phyloP scores from a whole-genome alignment of 2,329 filamentous ascomycete species.

The Colletotrichum echinochloae region DNA sequence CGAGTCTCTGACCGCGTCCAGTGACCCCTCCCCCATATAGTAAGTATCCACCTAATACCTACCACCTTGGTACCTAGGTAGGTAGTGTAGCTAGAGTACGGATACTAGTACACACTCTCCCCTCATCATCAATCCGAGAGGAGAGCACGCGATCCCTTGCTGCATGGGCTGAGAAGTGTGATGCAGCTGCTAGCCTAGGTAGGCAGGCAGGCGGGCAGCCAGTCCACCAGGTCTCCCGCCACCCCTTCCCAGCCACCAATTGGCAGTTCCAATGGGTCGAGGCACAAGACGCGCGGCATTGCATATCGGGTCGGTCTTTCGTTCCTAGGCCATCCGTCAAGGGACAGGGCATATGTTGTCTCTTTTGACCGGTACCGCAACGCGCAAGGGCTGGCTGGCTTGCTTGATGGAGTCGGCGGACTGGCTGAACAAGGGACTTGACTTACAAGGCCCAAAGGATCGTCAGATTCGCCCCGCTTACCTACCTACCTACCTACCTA shows the following conservation, averaged over 20 bases:
- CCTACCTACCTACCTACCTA: too few species aligned
- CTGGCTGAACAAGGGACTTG: background rate
- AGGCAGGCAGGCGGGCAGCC: too few species aligned
- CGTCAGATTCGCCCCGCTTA: conserved; percentile 38
- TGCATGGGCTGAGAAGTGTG: conserved; percentile 15
- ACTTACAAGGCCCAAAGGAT: conserved; percentile 27
- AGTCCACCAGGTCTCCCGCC: background rate
- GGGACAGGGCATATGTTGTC: too few species aligned
- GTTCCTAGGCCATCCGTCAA: too few species aligned
- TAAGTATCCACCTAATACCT: too few species aligned
- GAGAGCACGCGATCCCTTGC: conserved; percentile 32
- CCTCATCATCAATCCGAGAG: background rate
- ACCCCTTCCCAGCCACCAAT: conserved; percentile 12
- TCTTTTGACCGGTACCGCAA: too few species aligned
- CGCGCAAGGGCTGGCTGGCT: background rate
- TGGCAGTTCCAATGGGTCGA: conserved; percentile 6
- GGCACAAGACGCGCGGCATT: conserved; percentile 35
- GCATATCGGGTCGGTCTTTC: background rate
- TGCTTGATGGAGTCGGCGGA: background rate
- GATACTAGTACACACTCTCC: too few species aligned
- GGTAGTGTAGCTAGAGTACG: too few species aligned
- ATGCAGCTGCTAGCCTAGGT: background rate
- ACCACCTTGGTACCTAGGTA: too few species aligned
- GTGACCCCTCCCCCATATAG: too few species aligned
- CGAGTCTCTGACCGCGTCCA: too few species aligned